Base-by-base conservation (phyloP, 768 basidiomycete genomes). In the Tylopilus plumbeoviolaceoides region DNA sequence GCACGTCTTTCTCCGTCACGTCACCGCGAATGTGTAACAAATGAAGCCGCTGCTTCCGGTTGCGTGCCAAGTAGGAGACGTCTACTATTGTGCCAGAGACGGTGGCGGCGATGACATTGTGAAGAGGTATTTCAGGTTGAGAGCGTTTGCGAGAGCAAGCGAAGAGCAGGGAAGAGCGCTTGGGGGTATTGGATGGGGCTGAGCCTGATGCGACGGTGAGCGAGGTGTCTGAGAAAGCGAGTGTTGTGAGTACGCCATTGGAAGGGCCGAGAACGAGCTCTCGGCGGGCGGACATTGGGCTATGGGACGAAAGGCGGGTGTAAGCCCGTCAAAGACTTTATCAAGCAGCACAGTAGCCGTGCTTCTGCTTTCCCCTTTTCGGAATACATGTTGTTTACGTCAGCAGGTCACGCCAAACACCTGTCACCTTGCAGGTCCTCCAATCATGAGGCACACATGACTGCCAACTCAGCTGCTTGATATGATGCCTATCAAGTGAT, bases 81-180 rank as follows among this genome's bases (percentile, higher is more conserved):
- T 80, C 69, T 10, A 87, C 60, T 9, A 58, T 54, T 10, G 62
- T 63, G 23, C 69, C 65, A 9, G 68, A 61, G 27, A 77, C 65
- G 30, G 67, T 72, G 1, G 81, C 83, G 50, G 74, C 74, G 18
- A 92, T 64, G 47, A 92, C 77, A 56, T 85, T 76, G 30, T 74
- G 73, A 39, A 78, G 55, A 39, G 78, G 71, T 47, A 76, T 59
- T 38, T 73, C 62, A 1, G 48, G 66, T 49, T 12, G 55, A 49
- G 54, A 17, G 31, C 47, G 20, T 23, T 27, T 54, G 20, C 36
- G 30, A 9, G 45, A 18, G 0, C 51, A 50, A 42, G 48, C 33
- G 27, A 62, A 59, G 49, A 59, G 12, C 21, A 63, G 59, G 0
- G 55, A 44, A 11, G 17, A 55, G 33, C 36, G 50, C 35, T 14